Percentiles rank a stretch among this genome's conserved stretches.
Evolutionary conservation across 768 basidiomycete species (phyloP).

Genomic region (Hypholoma sublateritium): DNA sequence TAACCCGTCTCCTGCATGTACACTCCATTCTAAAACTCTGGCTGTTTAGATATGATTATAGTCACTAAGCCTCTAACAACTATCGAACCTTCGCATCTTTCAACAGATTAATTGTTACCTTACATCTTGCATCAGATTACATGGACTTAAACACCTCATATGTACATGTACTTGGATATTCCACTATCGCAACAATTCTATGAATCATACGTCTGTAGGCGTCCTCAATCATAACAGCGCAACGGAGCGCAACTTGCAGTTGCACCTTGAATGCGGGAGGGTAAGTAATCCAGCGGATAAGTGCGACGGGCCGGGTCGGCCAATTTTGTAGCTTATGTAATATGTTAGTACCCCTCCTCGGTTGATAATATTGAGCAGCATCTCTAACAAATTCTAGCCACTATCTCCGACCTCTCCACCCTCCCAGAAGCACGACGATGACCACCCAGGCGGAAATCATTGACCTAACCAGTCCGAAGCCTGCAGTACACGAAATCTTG

Average conservation of each 20-base stretch:
- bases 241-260: no score
- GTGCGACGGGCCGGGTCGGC: background rate
- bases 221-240: no score
- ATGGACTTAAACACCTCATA: background rate
- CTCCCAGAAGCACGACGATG: background rate
- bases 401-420: no score
- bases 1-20: slow-evolving; percentile 21
- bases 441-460: slow-evolving; percentile 1
- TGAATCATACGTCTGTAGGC: no score
- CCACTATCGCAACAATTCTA: background rate
- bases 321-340: slow-evolving; percentile 5
- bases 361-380: background rate
- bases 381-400: background rate
- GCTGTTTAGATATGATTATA: slow-evolving; percentile 2
- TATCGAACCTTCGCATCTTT: background rate
- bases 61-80: background rate
- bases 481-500: background rate
- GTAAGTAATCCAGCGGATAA: no score
- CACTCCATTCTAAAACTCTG: background rate
- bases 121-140: background rate
- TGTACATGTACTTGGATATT: background rate
- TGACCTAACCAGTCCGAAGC: slow-evolving; percentile 5
- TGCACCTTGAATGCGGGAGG: no score
- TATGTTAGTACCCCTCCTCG: background rate
- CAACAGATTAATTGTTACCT: background rate